A percentile compares a stretch with the other conserved stretches of the same genome.
Conservation (phyloP, 225 moss, liverwort and hornwort species). For the Takakia lepidozioides region DNA sequence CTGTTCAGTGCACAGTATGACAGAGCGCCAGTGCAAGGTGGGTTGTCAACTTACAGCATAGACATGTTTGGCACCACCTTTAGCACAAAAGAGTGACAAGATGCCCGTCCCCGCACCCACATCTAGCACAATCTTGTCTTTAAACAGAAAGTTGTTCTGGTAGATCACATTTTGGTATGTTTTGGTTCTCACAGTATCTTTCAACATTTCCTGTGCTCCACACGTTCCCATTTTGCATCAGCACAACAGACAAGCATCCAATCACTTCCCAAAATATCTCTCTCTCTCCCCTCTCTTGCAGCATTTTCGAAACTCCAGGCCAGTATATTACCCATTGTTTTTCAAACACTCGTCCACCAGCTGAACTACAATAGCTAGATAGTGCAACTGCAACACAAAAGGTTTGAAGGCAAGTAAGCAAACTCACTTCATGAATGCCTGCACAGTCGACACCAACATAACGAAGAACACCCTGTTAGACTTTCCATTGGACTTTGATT, state of each 20-base stretch:
- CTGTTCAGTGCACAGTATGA: too few species aligned
- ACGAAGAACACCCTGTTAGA: too few species aligned
- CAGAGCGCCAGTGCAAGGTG: too few species aligned
- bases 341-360: too few species aligned
- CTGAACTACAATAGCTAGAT: too few species aligned
- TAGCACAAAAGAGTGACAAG: constrained; percentile 91
- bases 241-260: constrained; percentile 1
- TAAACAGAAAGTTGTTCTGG: constrained; percentile 83
- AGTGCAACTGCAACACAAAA: too few species aligned
- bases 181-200: constrained; percentile 95
- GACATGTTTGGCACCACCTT: constrained; percentile 92
- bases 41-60: constrained; percentile 80
- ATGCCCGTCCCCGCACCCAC: constrained; percentile 98
- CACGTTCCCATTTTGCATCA: not conserved
- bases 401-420: not conserved
- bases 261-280: too few species aligned
- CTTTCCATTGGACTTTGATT: too few species aligned
- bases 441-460: constrained; percentile 38
- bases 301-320: too few species aligned
- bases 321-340: too few species aligned
- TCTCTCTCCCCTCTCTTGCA: too few species aligned
- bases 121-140: constrained; percentile 89
- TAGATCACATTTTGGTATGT: constrained; percentile 97
- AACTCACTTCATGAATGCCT: constrained; percentile 99
- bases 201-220: constrained; percentile 84